Evolutionary conservation across 2,329 filamentous ascomycete species (phyloP), one percentile per base, ranked within the genome.

Genomic region (Penicillium brevicompactum): DNA sequence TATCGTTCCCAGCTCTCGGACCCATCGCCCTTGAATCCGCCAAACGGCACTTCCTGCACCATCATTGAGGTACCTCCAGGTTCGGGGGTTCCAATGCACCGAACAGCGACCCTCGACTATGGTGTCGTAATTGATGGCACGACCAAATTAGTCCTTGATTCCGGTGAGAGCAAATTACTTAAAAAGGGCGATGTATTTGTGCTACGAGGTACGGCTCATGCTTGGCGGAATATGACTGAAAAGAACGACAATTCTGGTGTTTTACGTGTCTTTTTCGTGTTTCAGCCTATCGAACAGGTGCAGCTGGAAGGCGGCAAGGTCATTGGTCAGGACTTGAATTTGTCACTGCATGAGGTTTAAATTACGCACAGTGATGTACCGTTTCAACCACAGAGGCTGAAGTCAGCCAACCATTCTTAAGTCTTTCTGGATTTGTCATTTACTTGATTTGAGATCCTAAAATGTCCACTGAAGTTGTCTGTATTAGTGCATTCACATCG

Each of bases 61-160:
- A 58, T 61, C 16, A 45, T 61, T 18, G 58, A 56, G 46, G 38
- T 53, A 10, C 47, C 57, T 48, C 55, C 44, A 11, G 54, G 37
- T 30, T n/a, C 64, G 40, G 10, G 55, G 56, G 38, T 62, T 56
- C 70, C 74, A 34, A 80, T 81, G 75, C 81, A 83, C 62, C 74
- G 80, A 14, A 81, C 79, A 4, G 71, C 76, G 60, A 77, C 71
- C 16, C 67, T 83, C 3, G 81, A 83, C 60, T 82, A 79, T 61
- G 81, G 79, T 14, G 72, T 82, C 49, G 70, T 83, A 4, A 58
- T 83, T 8, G 80, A 83, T 60, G 81, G 81, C 5, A 72, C 73
- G 58, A 65, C 82, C 18, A 78, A 81, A 55, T 66, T 82, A 61
- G 54, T 76, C 3, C 70, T 83, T 5, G 80, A 81, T 56, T 74